Base-by-base conservation (phyloP, 2,329 filamentous ascomycete genomes). In the Cladosporium velox region DNA sequence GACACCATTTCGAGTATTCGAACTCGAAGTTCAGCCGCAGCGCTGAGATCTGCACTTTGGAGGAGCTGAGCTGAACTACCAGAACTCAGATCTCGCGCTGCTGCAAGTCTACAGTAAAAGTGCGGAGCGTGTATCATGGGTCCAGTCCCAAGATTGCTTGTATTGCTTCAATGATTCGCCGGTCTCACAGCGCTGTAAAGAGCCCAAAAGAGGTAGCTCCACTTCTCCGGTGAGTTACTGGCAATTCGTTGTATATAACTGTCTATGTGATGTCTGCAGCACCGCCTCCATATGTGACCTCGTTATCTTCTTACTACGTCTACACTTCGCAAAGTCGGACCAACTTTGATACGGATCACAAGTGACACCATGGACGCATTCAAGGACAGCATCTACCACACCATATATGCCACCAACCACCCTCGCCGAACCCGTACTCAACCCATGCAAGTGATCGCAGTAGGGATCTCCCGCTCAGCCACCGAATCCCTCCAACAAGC, bases 381-480 rank as follows among this genome's bases (percentile, higher is more conserved):
- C 32, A 26, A 38, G 8, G 59, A 62, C 59, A 21, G 21, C 15
- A 26, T 62, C 47, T 62, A 52, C 47, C 44, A 54, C 59, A 62
- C 28, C 47, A n/a, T 62, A 21, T 62, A 62, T n/a, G 44, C 59
- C 18, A 62, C 59, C 12, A 35, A 34, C 44, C 32, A 32, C 7
- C 47, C 59, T 24, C 35, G 8, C 6, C 57, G 32, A 32, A 41
- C 57, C n/a, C 57, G 57, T 7, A 30, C 34, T 7, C 34, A 47
- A 38, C 68, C 67, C 28, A 41, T 70, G 12, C 60, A 68, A 65
- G 67, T 72, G 5, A 65, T 72, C 61, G 66, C 63, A 26, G 66
- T 72, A 32, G 68, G 65, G 12, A 61, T 68, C 32, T 66, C 67
- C 14, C 68, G 70, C 32, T 65, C 69, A 15, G 68, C 66, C 6